Percentiles rank a stretch among this genome's conserved stretches.
phyloP scores from a whole-genome alignment of 1,284 basidiomycete genomes.

The Wolfiporia cocos region DNA sequence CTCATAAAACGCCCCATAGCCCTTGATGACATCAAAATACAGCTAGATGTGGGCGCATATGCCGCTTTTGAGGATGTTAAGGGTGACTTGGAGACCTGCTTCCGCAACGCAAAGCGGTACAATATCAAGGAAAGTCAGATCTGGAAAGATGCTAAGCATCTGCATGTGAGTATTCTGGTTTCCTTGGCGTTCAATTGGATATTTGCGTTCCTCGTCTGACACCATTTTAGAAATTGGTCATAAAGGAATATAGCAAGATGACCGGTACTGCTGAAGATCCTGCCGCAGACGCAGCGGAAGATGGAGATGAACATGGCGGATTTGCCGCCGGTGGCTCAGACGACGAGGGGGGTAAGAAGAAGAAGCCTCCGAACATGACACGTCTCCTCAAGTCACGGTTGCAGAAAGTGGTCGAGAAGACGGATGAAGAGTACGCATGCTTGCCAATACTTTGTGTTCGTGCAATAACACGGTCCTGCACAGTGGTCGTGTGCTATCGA shows the following conservation, averaged over 20 bases:
- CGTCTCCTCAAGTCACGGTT: conserved; percentile 59
- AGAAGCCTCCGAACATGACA: conserved; percentile 55
- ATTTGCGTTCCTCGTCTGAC: neutral
- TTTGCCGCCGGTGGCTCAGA: conserved; percentile 29
- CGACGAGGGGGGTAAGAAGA: conserved; percentile 43
- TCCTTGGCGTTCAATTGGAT: conserved; percentile 1
- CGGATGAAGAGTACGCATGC: conserved; percentile 55
- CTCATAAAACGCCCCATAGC: conserved; percentile 76
- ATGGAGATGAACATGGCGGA: conserved; percentile 22
- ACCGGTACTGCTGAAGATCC: conserved; percentile 34
- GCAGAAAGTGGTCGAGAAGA: conserved; percentile 65
- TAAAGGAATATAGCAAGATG: conserved; percentile 57
- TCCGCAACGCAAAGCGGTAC: conserved; percentile 86
- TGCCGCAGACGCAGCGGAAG: conserved; percentile 35
- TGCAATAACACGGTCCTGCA: conserved; percentile 5
- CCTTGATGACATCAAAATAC: conserved; percentile 81
- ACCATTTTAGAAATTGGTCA: conserved; percentile 51
- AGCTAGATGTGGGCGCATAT: conserved; percentile 65
- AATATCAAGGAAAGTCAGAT: conserved; percentile 85
- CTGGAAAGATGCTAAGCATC: conserved; percentile 74
- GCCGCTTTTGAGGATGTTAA: conserved; percentile 65
- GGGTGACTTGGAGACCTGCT: conserved; percentile 82
- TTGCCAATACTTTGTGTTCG: no score
- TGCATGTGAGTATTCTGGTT: conserved; percentile 39
- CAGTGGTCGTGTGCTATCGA: conserved; percentile 66